Percentiles rank a stretch among this genome's conserved stretches.
Evolutionary conservation across 1,284 basidiomycete species (phyloP).

Genomic region (Puccinia hordei): DNA sequence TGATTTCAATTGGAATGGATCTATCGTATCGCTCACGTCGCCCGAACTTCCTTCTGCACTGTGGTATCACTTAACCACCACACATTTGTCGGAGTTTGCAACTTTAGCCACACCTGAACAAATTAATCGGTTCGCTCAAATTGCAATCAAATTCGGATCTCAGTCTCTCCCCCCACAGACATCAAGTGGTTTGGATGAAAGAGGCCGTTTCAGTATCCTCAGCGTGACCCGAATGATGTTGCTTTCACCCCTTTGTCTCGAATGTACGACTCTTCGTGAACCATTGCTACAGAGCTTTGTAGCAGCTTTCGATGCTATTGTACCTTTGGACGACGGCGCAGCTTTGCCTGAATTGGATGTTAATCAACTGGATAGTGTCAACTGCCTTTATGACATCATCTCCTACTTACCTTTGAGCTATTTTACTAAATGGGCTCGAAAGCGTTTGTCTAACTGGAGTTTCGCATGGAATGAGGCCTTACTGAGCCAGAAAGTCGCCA

Average conservation of each 20-base stretch:
- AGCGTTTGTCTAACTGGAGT: slow-evolving; percentile 17
- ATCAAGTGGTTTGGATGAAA: background rate
- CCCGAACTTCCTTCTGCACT: slow-evolving; percentile 30
- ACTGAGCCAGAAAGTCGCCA: background rate
- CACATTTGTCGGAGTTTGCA: slow-evolving; percentile 34
- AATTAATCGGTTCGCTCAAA: slow-evolving; percentile 16
- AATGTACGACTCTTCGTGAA: slow-evolving; percentile 6
- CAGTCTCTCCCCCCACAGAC: background rate
- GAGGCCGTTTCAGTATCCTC: background rate
- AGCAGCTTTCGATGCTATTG: background rate
- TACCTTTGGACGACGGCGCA: background rate
- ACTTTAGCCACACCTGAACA: slow-evolving; percentile 26
- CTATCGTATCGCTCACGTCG: slow-evolving; percentile 22
- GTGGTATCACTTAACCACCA: slow-evolving; percentile 33
- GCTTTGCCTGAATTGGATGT: background rate
- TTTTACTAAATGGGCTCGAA: slow-evolving; percentile 26
- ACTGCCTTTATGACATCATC: slow-evolving; percentile 8
- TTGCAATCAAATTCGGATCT: slow-evolving; percentile 8
- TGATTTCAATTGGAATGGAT: slow-evolving; percentile 29
- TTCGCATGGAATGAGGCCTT: slow-evolving; percentile 15
- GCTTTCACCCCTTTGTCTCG: background rate
- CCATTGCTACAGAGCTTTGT: background rate
- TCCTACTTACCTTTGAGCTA: slow-evolving; percentile 25
- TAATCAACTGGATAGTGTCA: background rate
- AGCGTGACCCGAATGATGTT: background rate